phyloP scores from a whole-genome alignment of 2,329 filamentous ascomycete genomes.

The Tolypocladium endophyticum region DNA sequence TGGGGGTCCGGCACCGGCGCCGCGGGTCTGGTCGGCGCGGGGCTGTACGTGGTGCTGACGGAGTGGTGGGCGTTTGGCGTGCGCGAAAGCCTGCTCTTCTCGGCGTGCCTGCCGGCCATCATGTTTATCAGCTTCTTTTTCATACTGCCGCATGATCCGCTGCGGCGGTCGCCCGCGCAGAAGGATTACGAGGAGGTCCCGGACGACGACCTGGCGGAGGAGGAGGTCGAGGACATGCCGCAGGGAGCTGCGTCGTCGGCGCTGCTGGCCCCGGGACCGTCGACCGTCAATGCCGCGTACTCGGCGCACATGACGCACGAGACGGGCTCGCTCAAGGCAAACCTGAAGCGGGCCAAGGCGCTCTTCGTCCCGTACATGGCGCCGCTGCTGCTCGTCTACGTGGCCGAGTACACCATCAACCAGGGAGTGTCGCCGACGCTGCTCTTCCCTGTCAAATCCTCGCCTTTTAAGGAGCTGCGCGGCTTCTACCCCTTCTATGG shows the following conservation, averaged over 20 bases:
- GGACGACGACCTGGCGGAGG: conserved; percentile 27
- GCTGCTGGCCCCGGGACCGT: conserved; percentile 34
- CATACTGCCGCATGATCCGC: conserved; percentile 58
- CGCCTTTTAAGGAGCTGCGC: conserved; percentile 72
- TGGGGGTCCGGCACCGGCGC: conserved; percentile 92
- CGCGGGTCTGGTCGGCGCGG: conserved; percentile 77
- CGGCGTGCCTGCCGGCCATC: conserved; percentile 66
- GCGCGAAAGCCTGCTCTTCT: conserved; percentile 61
- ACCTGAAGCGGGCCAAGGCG: conserved; percentile 54
- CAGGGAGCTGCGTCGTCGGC: conserved; percentile 33
- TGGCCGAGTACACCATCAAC: conserved; percentile 96
- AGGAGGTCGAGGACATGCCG: conserved; percentile 23
- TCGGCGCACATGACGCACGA: conserved; percentile 18
- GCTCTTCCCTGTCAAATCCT: conserved; percentile 66
- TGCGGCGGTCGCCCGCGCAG: conserved; percentile 34
- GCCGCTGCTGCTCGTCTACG: conserved; percentile 81
- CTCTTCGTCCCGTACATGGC: conserved; percentile 80
- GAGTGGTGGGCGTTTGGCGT: conserved; percentile 70
- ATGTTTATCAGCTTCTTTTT: conserved; percentile 85
- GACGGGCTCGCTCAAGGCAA: conserved; percentile 27
- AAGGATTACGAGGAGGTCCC: conserved; percentile 46
- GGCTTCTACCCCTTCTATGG: conserved; percentile 93
- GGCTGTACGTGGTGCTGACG: conserved; percentile 77
- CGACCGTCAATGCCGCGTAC: conserved; percentile 28
- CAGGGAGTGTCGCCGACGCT: conserved; percentile 86